A percentile compares a stretch with the other conserved stretches of the same genome.
phyloP scores from a whole-genome alignment of 1,284 basidiomycete genomes.

The Gymnopus androsaceus region DNA sequence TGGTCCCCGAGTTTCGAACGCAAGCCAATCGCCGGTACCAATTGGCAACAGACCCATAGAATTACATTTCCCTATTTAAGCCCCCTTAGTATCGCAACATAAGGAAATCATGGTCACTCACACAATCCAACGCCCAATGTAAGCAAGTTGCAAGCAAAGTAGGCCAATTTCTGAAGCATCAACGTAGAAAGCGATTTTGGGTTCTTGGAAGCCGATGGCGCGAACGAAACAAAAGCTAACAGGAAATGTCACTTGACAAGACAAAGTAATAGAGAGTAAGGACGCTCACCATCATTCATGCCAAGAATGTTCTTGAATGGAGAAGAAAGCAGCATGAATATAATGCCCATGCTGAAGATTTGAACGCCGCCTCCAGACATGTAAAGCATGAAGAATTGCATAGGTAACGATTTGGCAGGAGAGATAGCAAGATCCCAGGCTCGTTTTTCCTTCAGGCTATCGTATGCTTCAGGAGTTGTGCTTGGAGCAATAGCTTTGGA shows the following conservation, averaged over 20 bases:
- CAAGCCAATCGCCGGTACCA: conserved; percentile 89
- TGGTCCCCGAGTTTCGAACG: conserved; percentile 78
- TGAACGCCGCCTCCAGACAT: conserved; percentile 93
- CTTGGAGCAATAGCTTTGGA: conserved; percentile 38
- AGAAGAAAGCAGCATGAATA: conserved; percentile 83
- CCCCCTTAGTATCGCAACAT: no score
- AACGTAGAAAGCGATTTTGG: conserved; percentile 57
- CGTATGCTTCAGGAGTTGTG: conserved; percentile 49
- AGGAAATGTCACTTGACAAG: background rate
- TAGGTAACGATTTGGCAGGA: conserved; percentile 86
- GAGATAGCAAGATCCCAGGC: conserved; percentile 87
- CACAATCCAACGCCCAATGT: conserved; percentile 81
- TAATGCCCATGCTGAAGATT: conserved; percentile 92
- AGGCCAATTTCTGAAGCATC: conserved; percentile 66
- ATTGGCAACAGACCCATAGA: conserved; percentile 88
- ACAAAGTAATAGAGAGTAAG: background rate
- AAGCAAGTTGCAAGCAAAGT: conserved; percentile 69
- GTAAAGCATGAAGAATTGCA: conserved; percentile 96
- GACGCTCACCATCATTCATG: conserved; percentile 71
- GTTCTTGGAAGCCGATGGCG: conserved; percentile 48
- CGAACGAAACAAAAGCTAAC: conserved; percentile 67
- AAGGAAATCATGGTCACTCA: no score
- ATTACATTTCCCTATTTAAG: conserved; percentile 90
- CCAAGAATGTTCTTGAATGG: conserved; percentile 79
- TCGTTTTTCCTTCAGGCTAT: conserved; percentile 73